Conservation (phyloP, 805 yeast species). For the Wickerhamiella siamensis region DNA sequence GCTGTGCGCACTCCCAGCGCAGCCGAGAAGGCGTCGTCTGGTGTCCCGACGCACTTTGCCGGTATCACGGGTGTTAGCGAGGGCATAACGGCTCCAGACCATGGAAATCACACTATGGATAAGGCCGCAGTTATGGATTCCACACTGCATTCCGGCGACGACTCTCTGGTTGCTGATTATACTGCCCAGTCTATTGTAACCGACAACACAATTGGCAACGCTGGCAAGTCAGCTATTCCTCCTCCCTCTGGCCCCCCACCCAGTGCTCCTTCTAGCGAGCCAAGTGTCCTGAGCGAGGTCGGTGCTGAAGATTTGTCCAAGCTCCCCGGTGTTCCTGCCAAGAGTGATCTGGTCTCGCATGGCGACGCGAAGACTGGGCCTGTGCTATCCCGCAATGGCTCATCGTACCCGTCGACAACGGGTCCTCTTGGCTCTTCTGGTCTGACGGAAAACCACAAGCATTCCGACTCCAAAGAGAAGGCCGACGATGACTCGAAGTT, state of each 20-base stretch:
- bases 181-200: neutral
- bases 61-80: neutral
- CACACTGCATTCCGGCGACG: neutral
- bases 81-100: neutral
- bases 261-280: too few species aligned
- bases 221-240: too few species aligned
- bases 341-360: conserved; percentile 15
- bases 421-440: conserved; percentile 8
- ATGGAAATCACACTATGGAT: neutral
- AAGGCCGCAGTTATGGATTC: neutral
- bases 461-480: conserved; percentile 4
- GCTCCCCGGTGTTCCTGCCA: conserved; percentile 18
- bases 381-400: conserved; percentile 6
- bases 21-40: too few species aligned
- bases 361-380: conserved; percentile 19
- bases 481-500: neutral
- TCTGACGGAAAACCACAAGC: conserved; percentile 7
- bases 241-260: too few species aligned
- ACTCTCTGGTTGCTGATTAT: neutral
- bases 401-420: conserved; percentile 5
- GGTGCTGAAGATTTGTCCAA: conserved; percentile 8
- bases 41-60: neutral
- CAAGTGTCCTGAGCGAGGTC: too few species aligned
- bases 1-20: neutral
- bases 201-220: neutral